A percentile compares a stretch with the other conserved stretches of the same genome.
These are phyloP conservation scores for Calonectria honghensis DNA, from an alignment of 2,329 filamentous ascomycete species.

Conservation along the genomic window DNA sequence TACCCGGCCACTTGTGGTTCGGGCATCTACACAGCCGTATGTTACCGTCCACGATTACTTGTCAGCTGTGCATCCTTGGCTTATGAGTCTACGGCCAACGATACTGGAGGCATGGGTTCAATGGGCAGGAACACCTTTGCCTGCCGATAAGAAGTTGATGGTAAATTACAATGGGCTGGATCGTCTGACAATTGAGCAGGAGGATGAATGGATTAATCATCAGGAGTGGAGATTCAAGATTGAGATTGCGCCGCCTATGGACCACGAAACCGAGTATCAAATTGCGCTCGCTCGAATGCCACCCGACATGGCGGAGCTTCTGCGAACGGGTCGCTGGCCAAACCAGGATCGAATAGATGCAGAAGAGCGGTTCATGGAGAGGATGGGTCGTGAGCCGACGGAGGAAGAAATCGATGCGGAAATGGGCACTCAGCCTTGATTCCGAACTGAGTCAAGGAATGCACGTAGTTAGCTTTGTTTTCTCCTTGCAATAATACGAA, in stretches of 20 bases:
- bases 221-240: background rate
- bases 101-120: background rate
- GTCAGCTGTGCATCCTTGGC: slow-evolving; percentile 48
- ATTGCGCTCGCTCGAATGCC: background rate
- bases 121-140: background rate
- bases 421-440: too few species aligned
- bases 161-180: background rate
- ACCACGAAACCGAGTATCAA: background rate
- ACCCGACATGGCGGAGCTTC: background rate
- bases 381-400: background rate
- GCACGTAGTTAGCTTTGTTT: too few species aligned
- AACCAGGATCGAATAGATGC: background rate
- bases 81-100: slow-evolving; percentile 34
- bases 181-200: background rate
- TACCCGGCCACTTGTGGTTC: background rate
- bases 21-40: slow-evolving; percentile 24
- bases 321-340: background rate
- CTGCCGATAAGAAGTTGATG: slow-evolving; percentile 25
- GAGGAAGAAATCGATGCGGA: background rate
- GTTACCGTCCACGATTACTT: slow-evolving; percentile 51
- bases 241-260: background rate
- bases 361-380: background rate
- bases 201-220: slow-evolving; percentile 3
- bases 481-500: too few species aligned
- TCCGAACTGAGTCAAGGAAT: too few species aligned